A percentile compares a stretch with the other conserved stretches of the same genome.
These are phyloP conservation scores for Zychaea mexicana DNA, from an alignment of 371 early-diverging fungal species.

Conservation along the genomic window DNA sequence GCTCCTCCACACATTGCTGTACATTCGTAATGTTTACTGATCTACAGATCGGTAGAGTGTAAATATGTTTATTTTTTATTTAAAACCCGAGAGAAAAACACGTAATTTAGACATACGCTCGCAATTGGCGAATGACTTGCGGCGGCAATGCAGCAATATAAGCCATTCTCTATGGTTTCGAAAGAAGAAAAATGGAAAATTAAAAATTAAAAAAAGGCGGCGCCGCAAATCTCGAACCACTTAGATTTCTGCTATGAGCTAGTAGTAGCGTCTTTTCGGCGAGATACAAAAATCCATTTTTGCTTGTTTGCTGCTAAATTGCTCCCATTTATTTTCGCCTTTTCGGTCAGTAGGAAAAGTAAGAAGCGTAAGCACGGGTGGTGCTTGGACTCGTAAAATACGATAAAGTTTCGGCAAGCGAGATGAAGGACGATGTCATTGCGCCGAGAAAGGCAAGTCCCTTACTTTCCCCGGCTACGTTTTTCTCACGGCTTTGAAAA, in stretches of 20 bases:
- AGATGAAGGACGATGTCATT: not conserved
- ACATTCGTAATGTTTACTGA: constrained; percentile 54
- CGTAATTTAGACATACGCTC: constrained; percentile 23
- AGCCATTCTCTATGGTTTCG: too few relatives aligned
- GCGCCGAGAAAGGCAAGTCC: not conserved
- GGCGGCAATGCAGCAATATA: not conserved
- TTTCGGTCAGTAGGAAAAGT: not conserved
- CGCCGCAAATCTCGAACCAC: too few relatives aligned
- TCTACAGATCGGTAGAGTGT: constrained; percentile 13
- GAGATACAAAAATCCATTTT: too few relatives aligned
- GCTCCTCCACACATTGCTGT: constrained; percentile 58
- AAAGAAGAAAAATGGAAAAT: not conserved
- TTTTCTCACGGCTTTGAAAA: constrained; percentile 8
- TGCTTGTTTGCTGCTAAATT: too few relatives aligned
- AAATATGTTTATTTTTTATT: not conserved
- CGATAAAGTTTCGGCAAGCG: constrained; percentile 1
- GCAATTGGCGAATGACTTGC: constrained; percentile 25
- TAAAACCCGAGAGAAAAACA: not conserved
- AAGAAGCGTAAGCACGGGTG: not conserved
- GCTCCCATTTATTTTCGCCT: too few relatives aligned
- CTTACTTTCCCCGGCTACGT: constrained; percentile 3
- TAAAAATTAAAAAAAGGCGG: not conserved
- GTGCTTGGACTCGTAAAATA: not conserved
- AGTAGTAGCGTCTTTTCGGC: too few relatives aligned
- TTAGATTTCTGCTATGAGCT: too few relatives aligned